phyloP scores from a whole-genome alignment of 441 rosid genomes.

The Populus hybrid region DNA sequence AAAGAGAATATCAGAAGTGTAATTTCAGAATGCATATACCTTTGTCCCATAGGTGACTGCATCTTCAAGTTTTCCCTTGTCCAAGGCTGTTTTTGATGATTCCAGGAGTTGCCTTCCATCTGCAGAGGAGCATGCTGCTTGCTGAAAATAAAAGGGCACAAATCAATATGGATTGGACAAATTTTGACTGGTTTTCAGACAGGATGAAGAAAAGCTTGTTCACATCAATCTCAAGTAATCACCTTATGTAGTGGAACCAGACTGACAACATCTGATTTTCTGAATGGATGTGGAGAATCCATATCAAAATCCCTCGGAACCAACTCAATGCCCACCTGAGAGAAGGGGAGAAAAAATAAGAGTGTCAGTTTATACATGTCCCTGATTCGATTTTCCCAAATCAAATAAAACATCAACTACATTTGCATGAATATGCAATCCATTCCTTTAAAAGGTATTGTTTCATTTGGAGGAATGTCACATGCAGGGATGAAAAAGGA shows the following conservation, averaged over 20 bases:
- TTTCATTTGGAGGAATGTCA: slow-evolving; percentile 9
- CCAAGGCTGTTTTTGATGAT: slow-evolving; percentile 89
- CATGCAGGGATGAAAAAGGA: not conserved
- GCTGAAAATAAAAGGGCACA: slow-evolving; percentile 46
- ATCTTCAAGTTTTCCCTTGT: slow-evolving; percentile 90
- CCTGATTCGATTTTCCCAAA: not conserved
- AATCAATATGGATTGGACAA: slow-evolving; percentile 7
- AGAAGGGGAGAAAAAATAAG: slow-evolving; percentile 8
- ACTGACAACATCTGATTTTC: slow-evolving; percentile 52
- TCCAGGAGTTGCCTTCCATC: slow-evolving; percentile 86
- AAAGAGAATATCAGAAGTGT: slow-evolving; percentile 28
- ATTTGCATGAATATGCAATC: not conserved
- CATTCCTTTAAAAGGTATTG: not conserved
- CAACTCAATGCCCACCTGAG: slow-evolving; percentile 69
- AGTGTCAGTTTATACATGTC: slow-evolving; percentile 15
- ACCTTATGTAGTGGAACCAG: slow-evolving; percentile 74
- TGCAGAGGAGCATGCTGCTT: slow-evolving; percentile 84
- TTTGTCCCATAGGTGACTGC: slow-evolving; percentile 85
- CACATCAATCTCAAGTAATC: slow-evolving; percentile 12
- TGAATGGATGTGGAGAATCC: slow-evolving; percentile 55
- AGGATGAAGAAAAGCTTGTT: slow-evolving; percentile 15
- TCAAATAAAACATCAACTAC: not conserved
- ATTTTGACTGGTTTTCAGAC: slow-evolving; percentile 12
- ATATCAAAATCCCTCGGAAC: slow-evolving; percentile 66
- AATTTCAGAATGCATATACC: slow-evolving; percentile 48